Evolutionary conservation across 148 eudicot genomes (phyloP), one percentile per base, ranked within the genome.

Genomic region (Diospyros lotus): DNA sequence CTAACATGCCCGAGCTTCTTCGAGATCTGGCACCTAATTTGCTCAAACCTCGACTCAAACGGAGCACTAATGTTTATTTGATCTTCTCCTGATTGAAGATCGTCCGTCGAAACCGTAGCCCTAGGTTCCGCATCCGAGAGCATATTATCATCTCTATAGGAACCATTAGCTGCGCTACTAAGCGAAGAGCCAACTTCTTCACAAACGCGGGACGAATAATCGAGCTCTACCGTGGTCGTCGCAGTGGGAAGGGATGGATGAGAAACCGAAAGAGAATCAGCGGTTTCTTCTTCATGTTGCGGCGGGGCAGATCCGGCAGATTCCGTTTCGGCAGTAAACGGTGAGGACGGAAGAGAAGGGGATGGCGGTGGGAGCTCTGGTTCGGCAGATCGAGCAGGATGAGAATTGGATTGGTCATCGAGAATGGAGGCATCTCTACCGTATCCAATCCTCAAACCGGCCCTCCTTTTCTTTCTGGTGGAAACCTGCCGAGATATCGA

Each of bases 401-500:
- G 69, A 79, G 52, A 56, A 28, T 80, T 67, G 11, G 73, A 76
- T 5, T 51, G 77, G 59, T 81, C 81, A 78, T 86, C 84, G 9
- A 71, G 60, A 58, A 77, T 75, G 40, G 79, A 82, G 17, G 75
- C 64, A 44, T 84, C 88, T 79, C 93, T 83, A n/a, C 89, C 93
- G 64, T 89, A 91, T 50, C 96, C 96, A 66, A 91, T 84, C 76
- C 88, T 82, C 68, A 91, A 48, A 54, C 96, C 86, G 64, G 86
- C 88, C 76, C 88, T 84, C 76, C 80, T 89, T 77, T 91, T 91
- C 81, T 84, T 91, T 76, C 91, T 86, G 54, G 64, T 52, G 14
- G 96, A 87, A 73, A 66, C 4, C 64, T 87, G 91, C 46, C 91
- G 88, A 58, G 79, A 71, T 53, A 87, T 11, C 56, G 82, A 81